These are phyloP conservation scores for Eimeria nieschulzi DNA, from an alignment of 169 alveolate species.

Conservation along the genomic window DNA sequence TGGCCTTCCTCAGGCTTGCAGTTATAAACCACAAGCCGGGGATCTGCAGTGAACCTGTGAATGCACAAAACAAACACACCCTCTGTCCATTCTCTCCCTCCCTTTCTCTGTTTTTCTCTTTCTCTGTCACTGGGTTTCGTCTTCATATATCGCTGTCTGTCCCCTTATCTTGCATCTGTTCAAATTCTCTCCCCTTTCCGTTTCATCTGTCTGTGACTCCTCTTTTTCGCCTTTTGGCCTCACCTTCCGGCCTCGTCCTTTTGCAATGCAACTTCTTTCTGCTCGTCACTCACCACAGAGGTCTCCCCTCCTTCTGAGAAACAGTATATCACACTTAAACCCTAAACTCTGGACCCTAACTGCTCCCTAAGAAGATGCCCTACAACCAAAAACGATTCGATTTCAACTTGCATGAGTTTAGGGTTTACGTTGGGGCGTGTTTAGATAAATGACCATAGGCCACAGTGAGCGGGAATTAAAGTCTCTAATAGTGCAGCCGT, in stretches of 20 bases:
- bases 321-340: neutral
- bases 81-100: neutral
- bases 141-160: neutral
- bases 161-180: neutral
- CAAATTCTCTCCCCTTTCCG: neutral
- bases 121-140: neutral
- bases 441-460: slow-evolving; percentile 78
- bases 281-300: slow-evolving; percentile 17
- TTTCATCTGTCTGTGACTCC: neutral
- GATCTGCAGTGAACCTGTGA: slow-evolving; percentile 68
- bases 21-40: slow-evolving; percentile 17
- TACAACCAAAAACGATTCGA: too few species aligned
- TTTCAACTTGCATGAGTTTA: neutral
- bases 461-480: slow-evolving; percentile 80
- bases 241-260: slow-evolving; percentile 70
- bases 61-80: neutral
- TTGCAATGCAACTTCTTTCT: slow-evolving; percentile 34
- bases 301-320: slow-evolving; percentile 75
- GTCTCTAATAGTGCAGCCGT: slow-evolving; percentile 79
- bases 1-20: slow-evolving; percentile 56
- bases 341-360: neutral
- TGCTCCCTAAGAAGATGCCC: neutral
- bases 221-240: neutral
- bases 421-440: slow-evolving; percentile 64
- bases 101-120: neutral